A percentile compares a stretch with the other conserved stretches of the same genome.
Conservation (phyloP, 129 eudicot genomes). For the Flaveria linearis region DNA sequence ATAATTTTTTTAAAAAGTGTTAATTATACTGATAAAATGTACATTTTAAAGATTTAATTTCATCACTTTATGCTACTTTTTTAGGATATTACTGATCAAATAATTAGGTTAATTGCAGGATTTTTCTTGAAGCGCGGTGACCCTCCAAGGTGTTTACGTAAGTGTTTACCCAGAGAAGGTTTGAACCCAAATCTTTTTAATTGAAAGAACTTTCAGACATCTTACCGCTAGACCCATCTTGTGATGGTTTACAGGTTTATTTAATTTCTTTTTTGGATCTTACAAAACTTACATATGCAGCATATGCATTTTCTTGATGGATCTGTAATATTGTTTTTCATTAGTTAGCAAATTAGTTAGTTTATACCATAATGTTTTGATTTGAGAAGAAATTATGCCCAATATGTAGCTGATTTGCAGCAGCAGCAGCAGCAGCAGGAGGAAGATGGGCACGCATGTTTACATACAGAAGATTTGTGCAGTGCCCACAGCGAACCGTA, state of each 20-base stretch:
- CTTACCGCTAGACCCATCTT: too few species aligned
- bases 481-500: constrained; percentile 96
- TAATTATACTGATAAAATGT: not conserved
- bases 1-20: not conserved
- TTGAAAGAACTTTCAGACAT: too few species aligned
- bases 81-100: not conserved
- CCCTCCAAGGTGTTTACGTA: not conserved
- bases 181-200: too few species aligned
- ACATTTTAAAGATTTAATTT: not conserved
- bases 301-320: not conserved
- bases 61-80: not conserved
- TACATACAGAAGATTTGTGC: constrained; percentile 77
- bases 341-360: not conserved
- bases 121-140: too few species aligned
- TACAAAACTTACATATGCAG: not conserved
- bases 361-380: constrained; percentile 74
- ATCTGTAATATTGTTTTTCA: not conserved
- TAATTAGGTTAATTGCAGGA: not conserved
- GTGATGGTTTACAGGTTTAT: not conserved
- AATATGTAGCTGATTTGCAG: constrained; percentile 66
- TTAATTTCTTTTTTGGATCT: not conserved
- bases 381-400: constrained; percentile 70
- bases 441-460: constrained; percentile 77
- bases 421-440: constrained; percentile 35
- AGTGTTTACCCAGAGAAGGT: too few species aligned